These are phyloP conservation scores for Phytophthora brassicae DNA, from an alignment of 352 stramenopile species.

Conservation along the genomic window DNA sequence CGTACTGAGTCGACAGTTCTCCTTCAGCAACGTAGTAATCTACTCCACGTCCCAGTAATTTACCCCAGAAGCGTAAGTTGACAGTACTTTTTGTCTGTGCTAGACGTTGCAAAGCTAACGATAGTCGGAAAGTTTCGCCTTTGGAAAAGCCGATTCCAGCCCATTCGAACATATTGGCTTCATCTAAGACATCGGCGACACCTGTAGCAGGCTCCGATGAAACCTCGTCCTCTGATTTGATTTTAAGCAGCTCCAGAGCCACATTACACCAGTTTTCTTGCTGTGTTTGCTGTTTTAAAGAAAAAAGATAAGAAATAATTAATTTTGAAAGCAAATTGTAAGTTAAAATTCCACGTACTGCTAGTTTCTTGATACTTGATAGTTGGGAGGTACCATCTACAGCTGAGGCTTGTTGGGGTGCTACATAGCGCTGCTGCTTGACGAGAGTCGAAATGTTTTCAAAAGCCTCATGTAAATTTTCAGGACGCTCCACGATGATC, in stretches of 20 bases:
- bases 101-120: slow-evolving; percentile 19
- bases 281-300: slow-evolving; percentile 43
- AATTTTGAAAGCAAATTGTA: not conserved
- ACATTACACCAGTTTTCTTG: slow-evolving; percentile 69
- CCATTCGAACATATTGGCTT: slow-evolving; percentile 86
- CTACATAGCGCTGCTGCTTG: slow-evolving; percentile 76
- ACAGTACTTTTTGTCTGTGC: slow-evolving; percentile 54
- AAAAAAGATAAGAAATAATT: not conserved
- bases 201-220: slow-evolving; percentile 39
- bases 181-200: slow-evolving; percentile 68
- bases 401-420: slow-evolving; percentile 33
- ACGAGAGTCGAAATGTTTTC: slow-evolving; percentile 86
- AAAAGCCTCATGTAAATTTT: slow-evolving; percentile 85
- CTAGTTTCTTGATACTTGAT: slow-evolving; percentile 52
- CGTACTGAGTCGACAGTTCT: slow-evolving; percentile 42
- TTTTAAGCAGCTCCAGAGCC: slow-evolving; percentile 61
- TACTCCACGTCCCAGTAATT: slow-evolving; percentile 65
- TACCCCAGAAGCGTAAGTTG: slow-evolving; percentile 89
- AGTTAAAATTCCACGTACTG: slow-evolving; percentile 33
- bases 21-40: slow-evolving; percentile 90
- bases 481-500: slow-evolving; percentile 82
- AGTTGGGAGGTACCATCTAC: slow-evolving; percentile 24
- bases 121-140: not conserved
- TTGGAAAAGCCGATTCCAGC: slow-evolving; percentile 65
- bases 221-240: slow-evolving; percentile 50